phyloP scores from a whole-genome alignment of 257 asterid genomes.

The Solanum neorickii region DNA sequence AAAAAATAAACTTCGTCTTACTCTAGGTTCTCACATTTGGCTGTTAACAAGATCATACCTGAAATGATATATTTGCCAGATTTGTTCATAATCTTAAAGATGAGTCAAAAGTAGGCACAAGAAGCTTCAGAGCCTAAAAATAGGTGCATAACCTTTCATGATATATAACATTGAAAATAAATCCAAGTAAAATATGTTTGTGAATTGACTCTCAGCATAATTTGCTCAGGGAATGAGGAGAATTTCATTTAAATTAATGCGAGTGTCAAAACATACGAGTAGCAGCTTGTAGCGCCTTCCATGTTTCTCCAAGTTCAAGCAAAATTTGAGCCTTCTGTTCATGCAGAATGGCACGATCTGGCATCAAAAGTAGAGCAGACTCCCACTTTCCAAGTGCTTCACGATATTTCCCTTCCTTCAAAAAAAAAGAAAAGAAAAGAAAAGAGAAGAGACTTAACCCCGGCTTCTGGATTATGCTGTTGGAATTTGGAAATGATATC shows the following conservation, averaged over 20 bases:
- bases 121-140: neutral
- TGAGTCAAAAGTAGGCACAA: neutral
- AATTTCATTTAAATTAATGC: neutral
- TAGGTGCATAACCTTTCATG: neutral
- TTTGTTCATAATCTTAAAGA: neutral
- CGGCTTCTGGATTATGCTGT: neutral
- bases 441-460: neutral
- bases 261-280: slow-evolving; percentile 33
- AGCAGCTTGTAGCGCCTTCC: slow-evolving; percentile 84
- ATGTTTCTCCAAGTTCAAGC: slow-evolving; percentile 83
- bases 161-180: neutral
- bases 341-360: slow-evolving; percentile 63
- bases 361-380: slow-evolving; percentile 58
- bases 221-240: neutral
- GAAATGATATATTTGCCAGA: neutral
- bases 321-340: slow-evolving; percentile 89
- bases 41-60: neutral
- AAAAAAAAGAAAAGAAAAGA: neutral
- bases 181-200: neutral
- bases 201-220: neutral
- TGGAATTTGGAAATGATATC: neutral
- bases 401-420: slow-evolving; percentile 59
- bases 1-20: neutral
- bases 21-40: neutral
- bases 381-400: slow-evolving; percentile 96